These are phyloP conservation scores for Raddia guianensis DNA, from an alignment of 176 grass and related monocot species.

Conservation along the genomic window DNA sequence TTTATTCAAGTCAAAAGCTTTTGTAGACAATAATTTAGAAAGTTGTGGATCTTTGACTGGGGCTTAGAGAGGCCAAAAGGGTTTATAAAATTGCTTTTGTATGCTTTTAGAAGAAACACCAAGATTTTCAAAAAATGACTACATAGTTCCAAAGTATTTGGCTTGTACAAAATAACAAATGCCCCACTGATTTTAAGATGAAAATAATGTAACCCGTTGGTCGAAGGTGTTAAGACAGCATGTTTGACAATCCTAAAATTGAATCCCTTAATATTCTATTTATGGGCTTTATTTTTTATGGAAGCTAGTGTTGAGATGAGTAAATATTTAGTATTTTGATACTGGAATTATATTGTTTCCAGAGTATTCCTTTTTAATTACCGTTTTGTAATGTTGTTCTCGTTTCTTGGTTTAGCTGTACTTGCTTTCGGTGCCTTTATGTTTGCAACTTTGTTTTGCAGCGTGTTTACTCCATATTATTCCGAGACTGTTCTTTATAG, in stretches of 20 bases:
- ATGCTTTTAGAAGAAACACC: too few relatives aligned
- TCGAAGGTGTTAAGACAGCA: constrained; percentile 1
- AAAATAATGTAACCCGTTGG: not conserved
- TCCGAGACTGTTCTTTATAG: constrained; percentile 92
- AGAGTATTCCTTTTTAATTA: not conserved
- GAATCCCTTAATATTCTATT: not conserved
- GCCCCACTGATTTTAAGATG: too few relatives aligned
- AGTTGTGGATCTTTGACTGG: too few relatives aligned
- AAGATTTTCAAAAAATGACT: too few relatives aligned
- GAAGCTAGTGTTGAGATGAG: not conserved
- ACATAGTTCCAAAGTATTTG: too few relatives aligned
- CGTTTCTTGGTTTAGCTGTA: constrained; percentile 16
- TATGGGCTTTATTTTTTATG: not conserved
- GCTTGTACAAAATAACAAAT: too few relatives aligned
- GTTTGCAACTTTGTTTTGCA: constrained; percentile 47
- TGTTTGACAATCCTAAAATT: not conserved
- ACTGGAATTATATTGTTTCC: not conserved
- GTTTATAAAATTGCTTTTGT: too few relatives aligned
- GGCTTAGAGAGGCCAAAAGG: too few relatives aligned
- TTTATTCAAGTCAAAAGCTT: too few relatives aligned
- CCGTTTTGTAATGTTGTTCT: constrained; percentile 12
- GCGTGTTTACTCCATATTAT: constrained; percentile 96
- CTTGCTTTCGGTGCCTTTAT: constrained; percentile 35
- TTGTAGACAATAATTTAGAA: too few relatives aligned
- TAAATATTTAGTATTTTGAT: not conserved